phyloP scores from a whole-genome alignment of 140 eudicot species.

The Oenanthe javanica region DNA sequence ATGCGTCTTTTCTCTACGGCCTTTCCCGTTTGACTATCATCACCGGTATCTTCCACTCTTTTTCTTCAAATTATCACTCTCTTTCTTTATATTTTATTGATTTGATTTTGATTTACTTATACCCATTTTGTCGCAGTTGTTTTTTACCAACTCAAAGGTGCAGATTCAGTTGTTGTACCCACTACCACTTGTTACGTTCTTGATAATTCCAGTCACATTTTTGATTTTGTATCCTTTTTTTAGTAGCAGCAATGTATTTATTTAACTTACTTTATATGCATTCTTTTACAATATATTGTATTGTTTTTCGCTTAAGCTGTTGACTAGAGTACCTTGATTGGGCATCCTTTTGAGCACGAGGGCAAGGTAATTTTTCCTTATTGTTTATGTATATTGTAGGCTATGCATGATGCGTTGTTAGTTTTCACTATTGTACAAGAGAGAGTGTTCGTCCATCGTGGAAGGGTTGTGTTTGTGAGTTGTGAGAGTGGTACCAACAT shows the following conservation, averaged over 20 bases:
- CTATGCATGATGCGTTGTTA: not conserved
- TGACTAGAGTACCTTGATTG: conserved; percentile 61
- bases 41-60: no score
- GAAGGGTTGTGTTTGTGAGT: no score
- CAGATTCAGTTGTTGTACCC: conserved; percentile 60
- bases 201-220: conserved; percentile 74
- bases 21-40: no score
- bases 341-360: conserved; percentile 55
- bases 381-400: not conserved
- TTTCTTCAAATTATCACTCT: no score
- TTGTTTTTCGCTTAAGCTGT: conserved; percentile 19
- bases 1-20: no score
- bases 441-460: no score
- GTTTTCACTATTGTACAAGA: no score
- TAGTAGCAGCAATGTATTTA: no score
- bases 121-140: conserved; percentile 20
- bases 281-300: not conserved
- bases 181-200: conserved; percentile 62
- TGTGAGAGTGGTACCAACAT: no score
- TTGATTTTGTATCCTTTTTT: conserved; percentile 75
- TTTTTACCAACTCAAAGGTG: conserved; percentile 30
- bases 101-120: no score
- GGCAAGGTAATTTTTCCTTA: conserved; percentile 28
- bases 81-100: no score
- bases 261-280: no score